Percentiles rank a stretch among this genome's conserved stretches.
Conservation (phyloP, 129 eudicot species). For the Flaveria trinervia region DNA sequence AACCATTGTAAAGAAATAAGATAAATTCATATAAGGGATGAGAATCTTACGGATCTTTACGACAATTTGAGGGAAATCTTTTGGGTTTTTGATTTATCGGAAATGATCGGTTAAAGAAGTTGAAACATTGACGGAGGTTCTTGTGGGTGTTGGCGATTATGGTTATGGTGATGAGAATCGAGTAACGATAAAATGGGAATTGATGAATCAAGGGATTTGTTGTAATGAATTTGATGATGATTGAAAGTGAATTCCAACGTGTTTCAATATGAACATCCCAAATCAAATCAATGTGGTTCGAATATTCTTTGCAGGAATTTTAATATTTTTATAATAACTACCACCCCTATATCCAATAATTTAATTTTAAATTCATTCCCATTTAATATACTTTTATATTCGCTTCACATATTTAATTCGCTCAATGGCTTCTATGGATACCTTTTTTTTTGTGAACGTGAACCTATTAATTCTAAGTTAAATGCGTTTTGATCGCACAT, state of each 20-base stretch:
- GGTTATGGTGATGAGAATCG: background rate
- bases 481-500: too few relatives aligned
- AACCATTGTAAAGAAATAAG: background rate
- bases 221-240: background rate
- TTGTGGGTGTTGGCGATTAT: too few relatives aligned
- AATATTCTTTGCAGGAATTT: background rate
- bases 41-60: conserved; percentile 15
- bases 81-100: conserved; percentile 12
- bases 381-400: too few relatives aligned
- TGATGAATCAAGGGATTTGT: background rate
- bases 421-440: too few relatives aligned
- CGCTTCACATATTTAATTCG: too few relatives aligned
- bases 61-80: conserved; percentile 2
- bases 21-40: background rate
- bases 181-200: background rate
- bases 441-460: too few relatives aligned
- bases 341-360: too few relatives aligned
- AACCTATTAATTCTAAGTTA: too few relatives aligned
- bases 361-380: too few relatives aligned
- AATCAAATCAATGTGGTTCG: background rate
- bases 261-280: background rate
- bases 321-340: too few relatives aligned
- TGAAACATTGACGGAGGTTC: conserved; percentile 5
- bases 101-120: conserved; percentile 22
- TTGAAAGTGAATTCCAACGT: background rate